Percentiles rank a stretch among this genome's conserved stretches.
Conservation (phyloP, 1,284 basidiomycete species). For the Apiotrichum sp. region DNA sequence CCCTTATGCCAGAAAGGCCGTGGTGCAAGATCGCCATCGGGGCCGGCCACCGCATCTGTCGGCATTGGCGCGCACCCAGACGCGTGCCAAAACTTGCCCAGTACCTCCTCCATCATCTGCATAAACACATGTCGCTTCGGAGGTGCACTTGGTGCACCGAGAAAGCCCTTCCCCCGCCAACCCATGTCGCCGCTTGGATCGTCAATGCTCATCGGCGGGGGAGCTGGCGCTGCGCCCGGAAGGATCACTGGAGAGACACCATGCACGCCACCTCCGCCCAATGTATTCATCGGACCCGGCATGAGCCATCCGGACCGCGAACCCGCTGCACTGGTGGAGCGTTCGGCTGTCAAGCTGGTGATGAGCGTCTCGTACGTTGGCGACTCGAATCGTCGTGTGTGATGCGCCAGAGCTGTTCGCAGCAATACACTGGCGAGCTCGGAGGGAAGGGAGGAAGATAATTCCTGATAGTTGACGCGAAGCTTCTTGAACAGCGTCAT, state of each 20-base stretch:
- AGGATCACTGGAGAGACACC: not conserved
- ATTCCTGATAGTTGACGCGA: conserved; percentile 25
- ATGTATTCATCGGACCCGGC: not conserved
- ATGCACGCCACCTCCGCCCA: not conserved
- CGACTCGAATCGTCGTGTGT: conserved; percentile 40
- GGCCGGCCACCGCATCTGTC: not conserved
- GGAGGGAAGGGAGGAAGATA: conserved; percentile 31
- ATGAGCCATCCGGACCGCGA: not conserved
- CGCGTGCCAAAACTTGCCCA: conserved; percentile 38
- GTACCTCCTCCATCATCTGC: conserved; percentile 34
- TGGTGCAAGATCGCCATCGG: not conserved
- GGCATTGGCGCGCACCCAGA: conserved; percentile 12
- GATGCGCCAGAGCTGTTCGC: conserved; percentile 37
- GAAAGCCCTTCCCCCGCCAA: conserved; percentile 15
- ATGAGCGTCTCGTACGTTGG: conserved; percentile 45
- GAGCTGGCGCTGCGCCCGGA: not conserved
- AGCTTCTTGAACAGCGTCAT: conserved; percentile 36
- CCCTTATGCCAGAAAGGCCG: conserved; percentile 5
- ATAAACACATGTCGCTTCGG: conserved; percentile 34
- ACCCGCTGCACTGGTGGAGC: not conserved
- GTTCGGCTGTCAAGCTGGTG: conserved; percentile 36
- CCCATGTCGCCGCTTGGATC: not conserved
- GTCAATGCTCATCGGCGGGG: conserved; percentile 12
- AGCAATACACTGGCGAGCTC: conserved; percentile 28
- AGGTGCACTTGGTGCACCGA: conserved; percentile 35